Evolutionary conservation across 495 filamentous ascomycete species (phyloP).

Genomic region (Oleoguttula mirabilis): DNA sequence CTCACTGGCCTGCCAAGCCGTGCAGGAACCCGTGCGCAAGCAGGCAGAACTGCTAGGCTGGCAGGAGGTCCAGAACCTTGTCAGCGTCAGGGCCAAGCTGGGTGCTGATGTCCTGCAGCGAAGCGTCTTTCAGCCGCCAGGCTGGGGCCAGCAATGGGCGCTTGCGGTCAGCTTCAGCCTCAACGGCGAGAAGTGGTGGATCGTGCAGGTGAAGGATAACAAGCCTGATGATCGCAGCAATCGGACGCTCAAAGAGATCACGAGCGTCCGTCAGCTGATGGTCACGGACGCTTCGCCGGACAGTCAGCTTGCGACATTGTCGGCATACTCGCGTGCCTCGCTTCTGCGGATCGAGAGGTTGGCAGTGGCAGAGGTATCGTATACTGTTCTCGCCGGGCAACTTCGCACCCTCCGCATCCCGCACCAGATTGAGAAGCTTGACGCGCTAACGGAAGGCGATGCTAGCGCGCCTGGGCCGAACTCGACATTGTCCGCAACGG

Average conservation of each 20-base stretch:
- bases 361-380: slow-evolving; percentile 9
- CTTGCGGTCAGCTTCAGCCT: slow-evolving; percentile 23
- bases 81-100: slow-evolving; percentile 14
- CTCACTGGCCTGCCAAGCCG: slow-evolving; percentile 13
- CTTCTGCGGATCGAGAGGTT: slow-evolving; percentile 7
- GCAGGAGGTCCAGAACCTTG: slow-evolving; percentile 10
- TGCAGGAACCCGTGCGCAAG: slow-evolving; percentile 20
- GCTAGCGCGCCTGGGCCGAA: not conserved
- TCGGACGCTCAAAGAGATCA: not conserved
- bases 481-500: not conserved
- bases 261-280: not conserved
- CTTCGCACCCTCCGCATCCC: slow-evolving; percentile 1
- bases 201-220: slow-evolving; percentile 15
- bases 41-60: slow-evolving; percentile 25
- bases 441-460: not conserved
- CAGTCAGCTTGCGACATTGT: not conserved
- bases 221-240: not conserved
- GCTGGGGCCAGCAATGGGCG: slow-evolving; percentile 27
- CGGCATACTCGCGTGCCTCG: not conserved
- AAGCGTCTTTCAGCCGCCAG: slow-evolving; percentile 19
- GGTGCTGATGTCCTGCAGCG: slow-evolving; percentile 22
- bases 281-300: not conserved
- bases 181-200: slow-evolving; percentile 29
- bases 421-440: not conserved
- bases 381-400: slow-evolving; percentile 4